These are phyloP conservation scores for Gossypium schwendimanii DNA, from an alignment of 441 rosid genomes.

Conservation along the genomic window DNA sequence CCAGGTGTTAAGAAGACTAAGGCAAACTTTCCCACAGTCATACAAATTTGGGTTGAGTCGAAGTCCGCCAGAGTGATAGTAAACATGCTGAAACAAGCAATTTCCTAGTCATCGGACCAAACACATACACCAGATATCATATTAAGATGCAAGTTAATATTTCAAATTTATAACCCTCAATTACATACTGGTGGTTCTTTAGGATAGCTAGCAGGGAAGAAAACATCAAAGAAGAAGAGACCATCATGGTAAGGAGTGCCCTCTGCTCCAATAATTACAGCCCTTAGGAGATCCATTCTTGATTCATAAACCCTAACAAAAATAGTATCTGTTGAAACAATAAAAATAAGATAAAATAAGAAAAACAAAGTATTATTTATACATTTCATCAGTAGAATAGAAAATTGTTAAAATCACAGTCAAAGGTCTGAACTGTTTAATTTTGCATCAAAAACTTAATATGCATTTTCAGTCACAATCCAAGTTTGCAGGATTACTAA, in stretches of 20 bases:
- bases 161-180: conserved; percentile 8
- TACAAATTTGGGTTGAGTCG: conserved; percentile 85
- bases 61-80: conserved; percentile 75
- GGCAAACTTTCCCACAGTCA: conserved; percentile 69
- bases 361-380: neutral
- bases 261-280: conserved; percentile 89
- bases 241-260: conserved; percentile 98
- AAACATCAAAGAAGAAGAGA: conserved; percentile 81
- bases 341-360: neutral
- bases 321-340: conserved; percentile 52
- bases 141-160: conserved; percentile 2
- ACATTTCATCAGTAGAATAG: neutral
- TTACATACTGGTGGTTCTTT: conserved; percentile 63
- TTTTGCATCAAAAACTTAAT: neutral
- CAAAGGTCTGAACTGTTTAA: neutral
- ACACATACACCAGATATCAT: conserved; percentile 5
- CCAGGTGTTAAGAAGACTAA: conserved; percentile 94
- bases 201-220: conserved; percentile 73
- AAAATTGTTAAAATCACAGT: neutral
- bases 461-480: neutral
- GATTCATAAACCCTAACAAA: conserved; percentile 81
- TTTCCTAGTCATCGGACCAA: conserved; percentile 15
- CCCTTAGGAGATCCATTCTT: conserved; percentile 91
- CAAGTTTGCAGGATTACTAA: neutral
- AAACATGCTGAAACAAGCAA: conserved; percentile 44